phyloP scores from a whole-genome alignment of 768 basidiomycete species.

The Saitozyma sp. region DNA sequence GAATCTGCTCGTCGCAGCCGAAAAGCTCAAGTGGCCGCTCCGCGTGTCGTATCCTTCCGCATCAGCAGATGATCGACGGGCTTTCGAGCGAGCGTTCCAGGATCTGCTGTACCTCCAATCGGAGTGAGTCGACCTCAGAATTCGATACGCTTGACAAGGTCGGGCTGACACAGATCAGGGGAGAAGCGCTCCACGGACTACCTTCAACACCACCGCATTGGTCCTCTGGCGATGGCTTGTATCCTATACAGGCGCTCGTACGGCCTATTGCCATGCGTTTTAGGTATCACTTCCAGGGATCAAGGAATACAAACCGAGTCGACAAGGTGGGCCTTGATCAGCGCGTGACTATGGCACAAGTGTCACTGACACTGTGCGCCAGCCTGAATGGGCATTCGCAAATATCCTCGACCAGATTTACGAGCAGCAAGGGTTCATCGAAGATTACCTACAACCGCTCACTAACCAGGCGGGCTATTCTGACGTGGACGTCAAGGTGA shows the following conservation, averaged over 20 bases:
- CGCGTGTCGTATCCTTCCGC: slow-evolving; percentile 65
- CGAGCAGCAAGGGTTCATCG: slow-evolving; percentile 80
- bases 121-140: slow-evolving; percentile 60
- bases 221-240: slow-evolving; percentile 62
- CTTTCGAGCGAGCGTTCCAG: slow-evolving; percentile 76
- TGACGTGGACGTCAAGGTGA: slow-evolving; percentile 73
- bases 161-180: slow-evolving; percentile 28
- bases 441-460: slow-evolving; percentile 69
- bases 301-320: slow-evolving; percentile 79
- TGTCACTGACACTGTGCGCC: slow-evolving; percentile 1
- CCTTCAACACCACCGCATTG: slow-evolving; percentile 52
- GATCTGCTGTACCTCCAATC: slow-evolving; percentile 74
- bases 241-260: slow-evolving; percentile 79
- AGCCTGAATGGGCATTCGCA: slow-evolving; percentile 98
- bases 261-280: slow-evolving; percentile 82
- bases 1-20: slow-evolving; percentile 64
- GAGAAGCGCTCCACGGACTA: slow-evolving; percentile 36
- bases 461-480: slow-evolving; percentile 65
- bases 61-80: slow-evolving; percentile 58
- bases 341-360: background rate
- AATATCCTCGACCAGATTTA: slow-evolving; percentile 83
- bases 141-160: background rate
- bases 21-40: slow-evolving; percentile 82
- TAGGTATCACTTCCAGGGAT: slow-evolving; percentile 90
- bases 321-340: slow-evolving; percentile 68